Evolutionary conservation across 495 filamentous ascomycete species (phyloP).

Genomic region (Xylaria flabelliformis): DNA sequence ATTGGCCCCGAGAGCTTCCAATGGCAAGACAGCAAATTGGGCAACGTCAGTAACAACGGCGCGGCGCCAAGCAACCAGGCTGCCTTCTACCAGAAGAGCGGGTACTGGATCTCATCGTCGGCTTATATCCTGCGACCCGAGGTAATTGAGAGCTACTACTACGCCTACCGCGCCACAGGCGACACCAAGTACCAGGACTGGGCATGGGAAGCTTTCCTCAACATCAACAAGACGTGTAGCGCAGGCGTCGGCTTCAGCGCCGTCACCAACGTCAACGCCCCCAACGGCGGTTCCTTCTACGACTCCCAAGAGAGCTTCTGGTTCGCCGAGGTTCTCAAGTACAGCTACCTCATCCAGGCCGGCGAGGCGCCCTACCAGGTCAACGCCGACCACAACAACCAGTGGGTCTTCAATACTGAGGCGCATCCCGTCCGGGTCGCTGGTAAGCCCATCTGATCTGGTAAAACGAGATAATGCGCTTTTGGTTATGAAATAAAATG

Average conservation of each 20-base stretch:
- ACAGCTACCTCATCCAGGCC: constrained; percentile 73
- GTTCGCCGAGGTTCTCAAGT: constrained; percentile 91
- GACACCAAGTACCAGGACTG: constrained; percentile 76
- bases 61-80: constrained; percentile 53
- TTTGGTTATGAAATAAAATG: constrained; percentile 5
- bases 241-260: constrained; percentile 71
- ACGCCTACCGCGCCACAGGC: constrained; percentile 81
- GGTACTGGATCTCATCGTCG: constrained; percentile 72
- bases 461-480: not conserved
- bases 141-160: constrained; percentile 87
- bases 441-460: constrained; percentile 43
- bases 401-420: constrained; percentile 86
- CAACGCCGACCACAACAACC: constrained; percentile 58
- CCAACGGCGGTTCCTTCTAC: constrained; percentile 63
- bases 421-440: constrained; percentile 75
- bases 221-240: constrained; percentile 69
- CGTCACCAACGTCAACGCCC: constrained; percentile 69
- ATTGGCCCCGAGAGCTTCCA: constrained; percentile 82
- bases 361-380: constrained; percentile 73
- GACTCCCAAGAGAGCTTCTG: constrained; percentile 89
- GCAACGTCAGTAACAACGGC: constrained; percentile 46
- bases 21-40: constrained; percentile 64
- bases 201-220: constrained; percentile 82
- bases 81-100: constrained; percentile 66
- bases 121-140: constrained; percentile 81